Percentiles rank a stretch among this genome's conserved stretches.
Evolutionary conservation across 83 land plant species (phyloP).

Genomic region (Isoetes engelmannii): DNA sequence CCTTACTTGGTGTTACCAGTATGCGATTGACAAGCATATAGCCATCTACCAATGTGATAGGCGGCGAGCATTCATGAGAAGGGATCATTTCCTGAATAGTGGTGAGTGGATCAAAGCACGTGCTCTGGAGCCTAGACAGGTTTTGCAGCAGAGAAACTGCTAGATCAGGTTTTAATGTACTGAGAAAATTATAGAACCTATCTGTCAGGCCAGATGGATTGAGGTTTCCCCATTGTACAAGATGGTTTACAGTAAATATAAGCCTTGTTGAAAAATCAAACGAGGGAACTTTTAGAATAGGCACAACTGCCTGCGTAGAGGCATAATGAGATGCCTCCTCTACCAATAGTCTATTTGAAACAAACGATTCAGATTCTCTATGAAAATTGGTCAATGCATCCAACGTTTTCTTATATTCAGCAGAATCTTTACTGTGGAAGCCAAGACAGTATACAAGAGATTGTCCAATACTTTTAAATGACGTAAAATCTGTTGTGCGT

Average conservation of each 20-base stretch:
- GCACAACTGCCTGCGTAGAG: slow-evolving; percentile 44
- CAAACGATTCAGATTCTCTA: background rate
- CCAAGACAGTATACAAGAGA: slow-evolving; percentile 47
- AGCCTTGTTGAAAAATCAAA: slow-evolving; percentile 14
- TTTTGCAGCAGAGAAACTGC: slow-evolving; percentile 24
- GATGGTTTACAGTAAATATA: slow-evolving; percentile 46
- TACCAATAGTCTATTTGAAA: background rate
- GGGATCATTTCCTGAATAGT: slow-evolving; percentile 24
- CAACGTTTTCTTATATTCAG: background rate
- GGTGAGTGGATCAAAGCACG: slow-evolving; percentile 46
- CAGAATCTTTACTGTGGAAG: slow-evolving; percentile 17
- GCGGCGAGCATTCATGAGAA: background rate
- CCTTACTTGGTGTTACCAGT: slow-evolving; percentile 58
- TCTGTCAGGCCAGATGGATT: slow-evolving; percentile 43
- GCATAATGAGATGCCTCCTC: slow-evolving; percentile 14
- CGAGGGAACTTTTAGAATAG: slow-evolving; percentile 44
- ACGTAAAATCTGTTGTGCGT: slow-evolving; percentile 73
- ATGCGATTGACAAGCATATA: slow-evolving; percentile 52
- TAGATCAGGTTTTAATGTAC: background rate
- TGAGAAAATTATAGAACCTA: slow-evolving; percentile 25
- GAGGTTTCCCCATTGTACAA: slow-evolving; percentile 57
- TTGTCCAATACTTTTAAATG: slow-evolving; percentile 46
- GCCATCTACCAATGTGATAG: slow-evolving; percentile 20
- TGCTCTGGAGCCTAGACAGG: slow-evolving; percentile 32
- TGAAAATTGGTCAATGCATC: background rate